Percentiles rank a stretch among this genome's conserved stretches.
phyloP scores from a whole-genome alignment of 169 alveolate genomes.

The Cardiosporidium cionae region DNA sequence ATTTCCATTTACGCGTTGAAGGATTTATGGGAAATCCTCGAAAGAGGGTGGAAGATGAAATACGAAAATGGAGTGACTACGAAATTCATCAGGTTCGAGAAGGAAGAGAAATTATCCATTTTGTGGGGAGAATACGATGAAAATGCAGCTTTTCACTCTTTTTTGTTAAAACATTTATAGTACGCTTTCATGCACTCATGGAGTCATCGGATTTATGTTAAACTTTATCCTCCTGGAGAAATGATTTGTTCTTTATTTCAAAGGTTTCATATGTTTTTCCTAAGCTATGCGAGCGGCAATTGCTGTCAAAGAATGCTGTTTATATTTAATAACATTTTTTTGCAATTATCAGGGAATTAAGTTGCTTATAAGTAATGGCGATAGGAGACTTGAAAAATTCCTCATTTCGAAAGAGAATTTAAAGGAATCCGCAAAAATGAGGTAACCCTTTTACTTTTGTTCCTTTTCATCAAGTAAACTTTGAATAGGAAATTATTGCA shows the following conservation, averaged over 20 bases:
- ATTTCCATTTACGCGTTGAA: constrained; percentile 14
- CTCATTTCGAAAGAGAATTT: constrained; percentile 18
- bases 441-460: neutral
- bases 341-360: constrained; percentile 9
- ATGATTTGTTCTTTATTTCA: too few relatives aligned
- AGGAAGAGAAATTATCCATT: neutral
- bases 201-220: too few relatives aligned
- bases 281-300: too few relatives aligned
- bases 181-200: too few relatives aligned
- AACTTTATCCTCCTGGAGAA: too few relatives aligned
- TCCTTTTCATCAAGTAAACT: too few relatives aligned
- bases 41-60: constrained; percentile 14
- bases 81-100: constrained; percentile 36
- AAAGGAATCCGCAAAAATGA: constrained; percentile 25
- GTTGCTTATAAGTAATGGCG: constrained; percentile 14
- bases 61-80: constrained; percentile 32
- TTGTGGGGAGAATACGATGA: neutral
- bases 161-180: too few relatives aligned
- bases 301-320: too few relatives aligned
- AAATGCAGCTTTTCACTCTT: neutral
- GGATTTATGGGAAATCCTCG: constrained; percentile 27
- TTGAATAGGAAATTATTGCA: too few relatives aligned
- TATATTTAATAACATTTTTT: too few relatives aligned
- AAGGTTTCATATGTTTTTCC: too few relatives aligned
- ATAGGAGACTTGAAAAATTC: constrained; percentile 9